phyloP scores from a whole-genome alignment of 2,329 filamentous ascomycete genomes.

The Raffaelea albimanens region DNA sequence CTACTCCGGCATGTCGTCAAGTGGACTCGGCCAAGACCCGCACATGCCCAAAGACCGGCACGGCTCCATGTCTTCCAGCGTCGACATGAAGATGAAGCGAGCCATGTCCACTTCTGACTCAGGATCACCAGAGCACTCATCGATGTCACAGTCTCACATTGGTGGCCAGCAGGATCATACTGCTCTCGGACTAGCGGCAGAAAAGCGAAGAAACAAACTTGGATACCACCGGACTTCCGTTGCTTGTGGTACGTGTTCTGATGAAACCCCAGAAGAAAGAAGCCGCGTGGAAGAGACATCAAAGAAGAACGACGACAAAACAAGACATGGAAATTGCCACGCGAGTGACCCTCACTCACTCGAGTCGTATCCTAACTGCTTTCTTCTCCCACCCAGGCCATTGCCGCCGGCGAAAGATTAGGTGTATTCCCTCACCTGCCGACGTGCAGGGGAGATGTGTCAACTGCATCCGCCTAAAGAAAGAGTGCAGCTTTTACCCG shows the following conservation, averaged over 20 bases:
- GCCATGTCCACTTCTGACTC: slow-evolving; percentile 41
- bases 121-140: slow-evolving; percentile 21
- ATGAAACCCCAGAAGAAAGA: neutral
- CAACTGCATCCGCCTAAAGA: slow-evolving; percentile 90
- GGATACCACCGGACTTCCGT: slow-evolving; percentile 94
- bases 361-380: neutral
- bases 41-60: slow-evolving; percentile 25
- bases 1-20: slow-evolving; percentile 23
- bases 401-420: slow-evolving; percentile 86
- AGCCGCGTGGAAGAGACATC: too few species aligned
- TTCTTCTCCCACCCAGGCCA: slow-evolving; percentile 51
- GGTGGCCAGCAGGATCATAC: slow-evolving; percentile 21
- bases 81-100: slow-evolving; percentile 35
- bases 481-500: slow-evolving; percentile 86
- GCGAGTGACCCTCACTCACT: neutral
- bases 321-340: neutral
- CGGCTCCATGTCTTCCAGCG: slow-evolving; percentile 26
- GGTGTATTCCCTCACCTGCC: slow-evolving; percentile 69
- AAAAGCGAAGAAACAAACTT: slow-evolving; percentile 72
- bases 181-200: slow-evolving; percentile 27
- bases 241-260: slow-evolving; percentile 71
- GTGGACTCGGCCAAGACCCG: slow-evolving; percentile 17
- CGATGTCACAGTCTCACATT: slow-evolving; percentile 14
- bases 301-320: neutral
- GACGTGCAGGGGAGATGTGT: slow-evolving; percentile 71